Evolutionary conservation across 176 grass and related monocot genomes (phyloP), one percentile per base, ranked within the genome.

Genomic region (Paspalum notatum): DNA sequence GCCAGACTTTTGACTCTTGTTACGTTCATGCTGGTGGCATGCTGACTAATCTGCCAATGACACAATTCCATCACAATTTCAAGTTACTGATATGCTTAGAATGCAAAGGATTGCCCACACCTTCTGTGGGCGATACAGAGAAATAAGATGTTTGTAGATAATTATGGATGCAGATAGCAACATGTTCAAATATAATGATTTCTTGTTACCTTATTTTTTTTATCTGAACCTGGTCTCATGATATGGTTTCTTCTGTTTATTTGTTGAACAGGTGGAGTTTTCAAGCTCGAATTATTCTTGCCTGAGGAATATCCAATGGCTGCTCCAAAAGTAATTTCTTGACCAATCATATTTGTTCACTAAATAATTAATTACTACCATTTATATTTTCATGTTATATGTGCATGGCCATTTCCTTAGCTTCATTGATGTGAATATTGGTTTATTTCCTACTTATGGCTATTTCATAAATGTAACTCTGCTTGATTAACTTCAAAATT

Each of bases 241-340:
- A 16, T 61, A 68, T 47, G 51, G 7, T 75, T 66, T 76, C 6
- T 58, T 87, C 56, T 81, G 5, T 37, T n/a, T 82, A 64, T 64
- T 22, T 72, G 53, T 75, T 42, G 64, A 44, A 66, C 85, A 97
- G 94, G 94, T 69, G 94, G 94, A 45, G 85, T 94, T 83, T 97
- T 97, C 62, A 97, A 97, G 89, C 94, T 94, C 66, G 94, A 97
- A 72, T 79, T 97, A 40, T 97, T 97, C 83, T 91, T 97, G 74
- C 94, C 91, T 52, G 94, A 97, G 86, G 94, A 97, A 75, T 97
- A 97, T 86, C 94, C 94, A 18, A 97, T 97, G 94, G 94, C 94
- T 54, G 87, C 94, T 26, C 94, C 94, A 24, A 94, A 97, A 75
- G 94, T 91, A 91, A 91, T 72, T 72, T 82, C 26, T 87, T 71